Evolutionary conservation across 371 early-diverging fungal genomes (phyloP).

Genomic region (Apophysomyces variabilis): DNA sequence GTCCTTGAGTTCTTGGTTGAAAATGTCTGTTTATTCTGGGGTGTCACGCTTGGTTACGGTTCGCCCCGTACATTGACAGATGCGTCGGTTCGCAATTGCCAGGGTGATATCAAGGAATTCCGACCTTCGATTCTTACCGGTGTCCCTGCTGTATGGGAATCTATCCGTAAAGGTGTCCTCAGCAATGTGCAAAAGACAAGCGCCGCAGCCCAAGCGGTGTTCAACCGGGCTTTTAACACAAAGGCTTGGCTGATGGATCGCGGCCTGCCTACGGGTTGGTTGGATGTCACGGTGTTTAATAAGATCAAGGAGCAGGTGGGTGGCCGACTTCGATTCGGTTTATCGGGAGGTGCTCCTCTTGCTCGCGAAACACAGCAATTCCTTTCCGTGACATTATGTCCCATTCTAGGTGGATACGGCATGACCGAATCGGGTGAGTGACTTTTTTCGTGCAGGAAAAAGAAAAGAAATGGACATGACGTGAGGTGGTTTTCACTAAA

Average conservation of each 20-base stretch:
- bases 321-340: slow-evolving; percentile 71
- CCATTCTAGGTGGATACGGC: slow-evolving; percentile 84
- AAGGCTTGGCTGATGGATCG: slow-evolving; percentile 60
- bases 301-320: slow-evolving; percentile 78
- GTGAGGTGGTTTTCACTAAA: not conserved
- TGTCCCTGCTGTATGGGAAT: slow-evolving; percentile 83
- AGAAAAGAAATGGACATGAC: not conserved
- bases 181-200: slow-evolving; percentile 53
- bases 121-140: slow-evolving; percentile 81
- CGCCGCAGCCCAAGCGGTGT: slow-evolving; percentile 55
- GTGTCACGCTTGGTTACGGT: slow-evolving; percentile 77
- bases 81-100: slow-evolving; percentile 74
- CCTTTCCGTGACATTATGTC: slow-evolving; percentile 66
- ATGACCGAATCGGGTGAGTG: slow-evolving; percentile 27
- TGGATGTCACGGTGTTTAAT: slow-evolving; percentile 79
- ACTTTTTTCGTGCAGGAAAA: not conserved
- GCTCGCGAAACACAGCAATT: slow-evolving; percentile 72
- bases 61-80: slow-evolving; percentile 67
- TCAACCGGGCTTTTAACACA: slow-evolving; percentile 59
- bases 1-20: slow-evolving; percentile 74
- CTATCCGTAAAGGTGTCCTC: slow-evolving; percentile 71
- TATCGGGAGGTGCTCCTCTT: slow-evolving; percentile 88
- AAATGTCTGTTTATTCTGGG: slow-evolving; percentile 50
- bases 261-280: slow-evolving; percentile 60
- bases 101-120: slow-evolving; percentile 75